Base-by-base conservation (phyloP, 1,284 basidiomycete genomes). In the Phellopilus nigrolimitatus region DNA sequence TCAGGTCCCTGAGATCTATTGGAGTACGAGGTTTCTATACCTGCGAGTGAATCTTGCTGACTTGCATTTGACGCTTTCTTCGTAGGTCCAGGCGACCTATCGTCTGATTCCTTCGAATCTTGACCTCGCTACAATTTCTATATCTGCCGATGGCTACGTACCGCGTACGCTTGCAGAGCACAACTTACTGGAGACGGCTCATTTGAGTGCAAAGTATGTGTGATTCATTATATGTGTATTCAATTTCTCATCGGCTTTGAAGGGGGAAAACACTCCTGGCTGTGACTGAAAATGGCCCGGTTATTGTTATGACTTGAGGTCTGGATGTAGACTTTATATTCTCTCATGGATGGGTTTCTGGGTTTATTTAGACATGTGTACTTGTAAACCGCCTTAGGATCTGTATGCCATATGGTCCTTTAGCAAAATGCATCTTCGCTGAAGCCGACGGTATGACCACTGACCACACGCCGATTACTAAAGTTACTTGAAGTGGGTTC, bases 101-200 rank as follows among this genome's bases (percentile, higher is more conserved):
- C 72, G 71, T 13, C 70, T 85, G 30, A 71, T 76, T n/a, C 81
- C 81, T 12, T 79, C 80, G n/a, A 75, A 71, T 62, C 77, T 75
- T 39, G 71, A 78, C 3, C 62, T 80, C 41, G 81, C 79, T 57
- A 65, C 82, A 45, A 71, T 82, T 34, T 80, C 73, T 57, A 77
- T 71, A 28, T 62, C 71, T 15, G 69, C 71, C 15, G 70, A 71
- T 28, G 59, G 69, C 21, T 68, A 69, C 55, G 67, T 68, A 17
- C 34, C 19, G 10, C 44, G 24, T 24, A 24, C 48, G 10, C 9
- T 19, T 13, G 34, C 45, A 24, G 34, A 47, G 21, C 48, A 39
- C 31, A 45, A 56, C 15, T 30, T 56, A 9, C 21, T 56, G 34
- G 36, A 22, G 15, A 41, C 52, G 7, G 50, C 42, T 2, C 49